Evolutionary conservation across 148 eudicot genomes (phyloP).

Genomic region (Vaccinium myrtillus): DNA sequence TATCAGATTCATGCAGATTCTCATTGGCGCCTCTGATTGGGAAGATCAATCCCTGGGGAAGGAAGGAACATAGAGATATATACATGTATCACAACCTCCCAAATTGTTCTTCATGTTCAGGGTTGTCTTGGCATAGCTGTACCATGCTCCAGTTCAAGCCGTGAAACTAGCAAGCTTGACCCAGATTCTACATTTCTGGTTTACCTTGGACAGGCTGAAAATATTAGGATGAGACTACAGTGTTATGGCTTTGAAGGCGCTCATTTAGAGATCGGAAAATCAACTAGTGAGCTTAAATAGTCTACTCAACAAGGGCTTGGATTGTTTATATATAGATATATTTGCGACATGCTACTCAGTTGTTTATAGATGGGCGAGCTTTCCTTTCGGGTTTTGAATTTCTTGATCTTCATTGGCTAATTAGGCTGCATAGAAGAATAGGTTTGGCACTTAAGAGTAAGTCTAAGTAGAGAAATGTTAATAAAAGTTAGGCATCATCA

Average conservation of each 20-base stretch:
- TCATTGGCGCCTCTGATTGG: constrained; percentile 81
- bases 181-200: constrained; percentile 51
- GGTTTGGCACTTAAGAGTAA: no score
- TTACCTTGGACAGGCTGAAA: constrained; percentile 86
- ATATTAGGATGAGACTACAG: constrained; percentile 70
- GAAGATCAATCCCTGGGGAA: constrained; percentile 46
- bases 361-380: no score
- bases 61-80: constrained; percentile 78
- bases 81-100: constrained; percentile 75
- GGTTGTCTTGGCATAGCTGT: constrained; percentile 68
- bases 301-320: constrained; percentile 17
- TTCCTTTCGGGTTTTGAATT: no score
- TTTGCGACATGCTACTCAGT: no score
- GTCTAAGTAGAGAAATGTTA: no score
- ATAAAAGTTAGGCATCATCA: background rate
- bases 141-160: constrained; percentile 30
- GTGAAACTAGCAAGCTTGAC: constrained; percentile 41
- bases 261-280: constrained; percentile 62
- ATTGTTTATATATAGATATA: no score
- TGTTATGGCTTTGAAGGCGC: constrained; percentile 79
- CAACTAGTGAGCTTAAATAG: constrained; percentile 20
- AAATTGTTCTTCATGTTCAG: constrained; percentile 45
- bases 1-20: constrained; percentile 31
- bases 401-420: no score
- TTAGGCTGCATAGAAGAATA: no score